Conservation (phyloP, 1,139 yeast species). For the Hyphopichia wangnamkhiaoensis region DNA sequence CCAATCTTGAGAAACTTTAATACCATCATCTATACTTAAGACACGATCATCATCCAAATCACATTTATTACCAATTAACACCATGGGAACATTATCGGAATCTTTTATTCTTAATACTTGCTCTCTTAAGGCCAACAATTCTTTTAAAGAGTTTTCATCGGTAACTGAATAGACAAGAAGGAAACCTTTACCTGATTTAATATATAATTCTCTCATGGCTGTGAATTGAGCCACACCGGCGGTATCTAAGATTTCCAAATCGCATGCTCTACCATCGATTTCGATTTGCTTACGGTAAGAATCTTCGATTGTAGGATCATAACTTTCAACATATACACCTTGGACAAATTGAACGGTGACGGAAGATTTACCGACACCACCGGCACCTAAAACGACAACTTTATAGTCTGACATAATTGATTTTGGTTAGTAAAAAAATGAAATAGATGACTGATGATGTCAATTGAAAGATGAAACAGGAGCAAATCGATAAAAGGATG, state of each 20-base stretch:
- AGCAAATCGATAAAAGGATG: not conserved
- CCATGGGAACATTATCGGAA: constrained; percentile 75
- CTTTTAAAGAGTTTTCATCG: constrained; percentile 81
- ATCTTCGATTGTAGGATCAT: constrained; percentile 57
- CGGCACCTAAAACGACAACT: constrained; percentile 53
- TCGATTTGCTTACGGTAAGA: constrained; percentile 91
- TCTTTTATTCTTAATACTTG: constrained; percentile 91
- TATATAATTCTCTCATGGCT: constrained; percentile 69
- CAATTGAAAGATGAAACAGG: not conserved
- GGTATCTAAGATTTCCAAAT: constrained; percentile 62
- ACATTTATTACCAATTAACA: constrained; percentile 84
- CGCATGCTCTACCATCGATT: constrained; percentile 89
- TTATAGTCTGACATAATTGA: constrained; percentile 33
- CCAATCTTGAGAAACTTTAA: constrained; percentile 79
- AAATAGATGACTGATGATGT: not conserved
- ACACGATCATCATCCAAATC: constrained; percentile 78
- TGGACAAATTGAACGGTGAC: constrained; percentile 54
- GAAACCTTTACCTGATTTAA: constrained; percentile 84
- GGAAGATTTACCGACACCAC: constrained; percentile 55
- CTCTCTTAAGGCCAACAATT: constrained; percentile 77
- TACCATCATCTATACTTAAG: constrained; percentile 78
- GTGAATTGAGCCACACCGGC: constrained; percentile 57
- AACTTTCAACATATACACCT: constrained; percentile 53
- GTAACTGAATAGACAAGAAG: constrained; percentile 87
- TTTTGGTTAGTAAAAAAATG: not conserved